Conservation (phyloP, 148 eudicot genomes). For the Rhododendron ovatum region DNA sequence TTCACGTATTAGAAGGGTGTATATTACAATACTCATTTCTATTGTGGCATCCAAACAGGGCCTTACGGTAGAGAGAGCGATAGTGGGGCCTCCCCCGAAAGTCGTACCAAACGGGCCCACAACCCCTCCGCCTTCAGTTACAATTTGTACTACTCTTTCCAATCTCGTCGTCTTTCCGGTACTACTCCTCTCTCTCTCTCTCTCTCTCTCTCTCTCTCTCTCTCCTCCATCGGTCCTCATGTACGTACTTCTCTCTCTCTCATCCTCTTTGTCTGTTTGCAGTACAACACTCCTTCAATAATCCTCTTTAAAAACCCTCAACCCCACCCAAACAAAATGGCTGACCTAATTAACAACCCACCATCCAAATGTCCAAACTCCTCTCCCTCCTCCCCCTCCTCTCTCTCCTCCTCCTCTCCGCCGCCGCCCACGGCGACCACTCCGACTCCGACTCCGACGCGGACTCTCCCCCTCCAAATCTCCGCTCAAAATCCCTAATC, state of each 20-base stretch:
- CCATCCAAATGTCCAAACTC: conserved; percentile 1
- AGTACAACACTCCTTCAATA: neutral
- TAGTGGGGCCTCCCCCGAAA: too few relatives aligned
- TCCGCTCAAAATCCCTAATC: conserved; percentile 36
- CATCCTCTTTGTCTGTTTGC: neutral
- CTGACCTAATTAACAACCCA: neutral
- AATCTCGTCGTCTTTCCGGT: neutral
- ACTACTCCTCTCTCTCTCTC: neutral
- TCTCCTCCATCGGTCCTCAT: neutral
- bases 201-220: neutral
- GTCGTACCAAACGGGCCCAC: too few relatives aligned
- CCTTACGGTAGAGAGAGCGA: too few relatives aligned
- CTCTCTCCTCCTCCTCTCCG: conserved; percentile 21
- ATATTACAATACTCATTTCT: too few relatives aligned
- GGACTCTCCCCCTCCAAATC: conserved; percentile 15
- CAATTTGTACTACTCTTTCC: neutral
- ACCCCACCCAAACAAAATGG: neutral
- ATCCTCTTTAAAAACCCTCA: neutral
- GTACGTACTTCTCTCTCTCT: neutral
- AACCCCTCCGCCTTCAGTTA: too few relatives aligned
- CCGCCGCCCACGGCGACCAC: conserved; percentile 24
- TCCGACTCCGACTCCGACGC: conserved; percentile 10
- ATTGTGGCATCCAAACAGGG: too few relatives aligned
- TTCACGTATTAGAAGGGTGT: too few relatives aligned
- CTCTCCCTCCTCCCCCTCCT: conserved; percentile 12